Evolutionary conservation across 176 grass and related monocot species (phyloP), one percentile per base, ranked within the genome.

Genomic region (Neostapfia colusana): DNA sequence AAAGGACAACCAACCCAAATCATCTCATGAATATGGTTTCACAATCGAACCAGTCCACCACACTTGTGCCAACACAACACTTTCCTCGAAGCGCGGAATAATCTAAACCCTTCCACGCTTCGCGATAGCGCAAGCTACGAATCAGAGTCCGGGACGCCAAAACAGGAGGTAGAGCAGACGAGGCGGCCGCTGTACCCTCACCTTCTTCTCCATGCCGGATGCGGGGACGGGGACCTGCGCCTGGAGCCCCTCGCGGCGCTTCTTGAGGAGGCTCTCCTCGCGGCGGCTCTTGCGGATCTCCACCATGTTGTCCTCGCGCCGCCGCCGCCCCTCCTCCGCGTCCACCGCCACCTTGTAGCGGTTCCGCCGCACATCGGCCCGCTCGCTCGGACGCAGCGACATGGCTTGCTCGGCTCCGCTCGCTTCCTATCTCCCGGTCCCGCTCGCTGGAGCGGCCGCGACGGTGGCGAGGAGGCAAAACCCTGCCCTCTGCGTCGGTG

Each of bases 181-280:
- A 7, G 38, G 38, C 37, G 46, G 10, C 8, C 1, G 17, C 23
- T 10, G 76, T 25, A 66, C 38, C 69, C 9, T 87, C 44, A 94
- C 91, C 91, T 94, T 98, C 76, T 98, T 94, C 64, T 98, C 95
- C 15, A 92, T 85, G 4, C 82, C 84, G 50, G 80, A 79, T 69
- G 89, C 71, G 17, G 85, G 79, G 51, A 85, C 35, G 14, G 91
- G 73, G 46, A 55, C 41, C 80, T 87, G 82, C 62, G 91, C 70
- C 69, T 79, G 80, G 45, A 98, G 92, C 57, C 91, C 95, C 82
- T 98, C 95, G 4, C 89, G 89, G 50, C 95, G 86, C 89, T 86
- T 98, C 89, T 98, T 98, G 73, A 88, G 89, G 17, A 98, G 91
- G 83, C 82, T 98, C 87, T 98, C 95, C 82, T 98, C 95, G 55